A percentile compares a stretch with the other conserved stretches of the same genome.
These are phyloP conservation scores for Ramalina intermedia DNA, from an alignment of 495 filamentous ascomycete species.

Conservation along the genomic window DNA sequence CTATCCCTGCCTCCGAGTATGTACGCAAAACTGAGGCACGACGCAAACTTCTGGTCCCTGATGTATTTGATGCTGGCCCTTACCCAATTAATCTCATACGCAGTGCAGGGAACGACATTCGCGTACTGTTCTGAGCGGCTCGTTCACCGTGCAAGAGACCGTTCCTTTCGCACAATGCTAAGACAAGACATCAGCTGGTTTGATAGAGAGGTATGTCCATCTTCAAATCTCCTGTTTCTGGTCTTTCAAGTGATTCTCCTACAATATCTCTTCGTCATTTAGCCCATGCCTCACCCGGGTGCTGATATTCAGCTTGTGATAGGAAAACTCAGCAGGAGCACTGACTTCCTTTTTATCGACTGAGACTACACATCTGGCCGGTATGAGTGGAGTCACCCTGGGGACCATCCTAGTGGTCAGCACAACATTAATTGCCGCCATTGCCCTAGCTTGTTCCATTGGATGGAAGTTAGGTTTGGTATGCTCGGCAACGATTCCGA, in stretches of 20 bases:
- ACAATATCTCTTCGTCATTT: too few relatives aligned
- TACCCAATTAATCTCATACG: slow-evolving; percentile 55
- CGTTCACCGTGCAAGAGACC: slow-evolving; percentile 65
- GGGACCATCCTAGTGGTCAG: slow-evolving; percentile 64
- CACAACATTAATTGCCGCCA: slow-evolving; percentile 58
- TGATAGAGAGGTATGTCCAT: slow-evolving; percentile 39
- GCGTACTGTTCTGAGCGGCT: slow-evolving; percentile 74
- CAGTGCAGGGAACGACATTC: slow-evolving; percentile 56
- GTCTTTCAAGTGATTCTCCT: too few relatives aligned
- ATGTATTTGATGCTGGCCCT: slow-evolving; percentile 96
- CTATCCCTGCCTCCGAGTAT: slow-evolving; percentile 35
- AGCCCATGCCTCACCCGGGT: too few relatives aligned
- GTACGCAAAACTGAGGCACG: slow-evolving; percentile 41
- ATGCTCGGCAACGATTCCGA: slow-evolving; percentile 60
- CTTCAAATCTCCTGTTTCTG: too few relatives aligned
- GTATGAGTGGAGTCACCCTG: slow-evolving; percentile 65
- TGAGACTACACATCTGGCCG: slow-evolving; percentile 71
- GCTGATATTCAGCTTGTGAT: too few relatives aligned
- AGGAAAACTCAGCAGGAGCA: slow-evolving; percentile 67
- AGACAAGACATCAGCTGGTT: slow-evolving; percentile 88
- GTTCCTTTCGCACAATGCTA: slow-evolving; percentile 74
- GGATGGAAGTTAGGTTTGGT: slow-evolving; percentile 90
- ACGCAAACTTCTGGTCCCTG: slow-evolving; percentile 74
- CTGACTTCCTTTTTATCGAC: slow-evolving; percentile 76
- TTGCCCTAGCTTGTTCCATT: slow-evolving; percentile 50